Base-by-base conservation (phyloP, 108 stramenopile genomes). In the Discostella pseudostelligera region DNA sequence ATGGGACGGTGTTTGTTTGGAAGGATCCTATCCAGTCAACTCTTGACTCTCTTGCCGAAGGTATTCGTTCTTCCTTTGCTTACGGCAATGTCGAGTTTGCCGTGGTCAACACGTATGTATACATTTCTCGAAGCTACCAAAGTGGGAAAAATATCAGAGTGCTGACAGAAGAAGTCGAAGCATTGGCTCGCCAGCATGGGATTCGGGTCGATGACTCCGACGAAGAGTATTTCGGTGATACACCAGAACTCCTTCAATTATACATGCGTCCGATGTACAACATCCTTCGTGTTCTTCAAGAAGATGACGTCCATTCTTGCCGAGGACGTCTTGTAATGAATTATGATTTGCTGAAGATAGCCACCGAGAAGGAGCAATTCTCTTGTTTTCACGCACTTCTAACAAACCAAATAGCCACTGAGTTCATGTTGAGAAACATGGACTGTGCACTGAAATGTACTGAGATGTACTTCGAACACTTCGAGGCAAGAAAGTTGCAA, bases 11-110 rank as follows among this genome's bases (percentile, higher is more conserved):
- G 20, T 19, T 49, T 24, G 13, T 49, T 14, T 62, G 61, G 61
- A 62, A 49, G 25, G 61, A 64, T 2, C 62, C 63, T 16, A 54
- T 53, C 1, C 36, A 65, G 14, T 36, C 39, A 32, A 53, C 50
- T 8, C 14, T 53, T 0, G 63, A 65, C 0, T 39, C 8, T 10
- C 17, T 65, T 32, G 35, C 37, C 19, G 8, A 12, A 16, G 39
- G 62, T 14, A 17, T 13, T n/a, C 62, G 50, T 11, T 39, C 37
- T 4, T 46, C 37, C 36, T 65, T 65, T 65, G 50, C 11, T 4
- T 32, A 21, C n/a, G 63, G 50, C 20, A 54, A 54, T 20, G 50
- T 53, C 39, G 37, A 51, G 39, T 42, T 39, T 14, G 63, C 50
- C 19, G 20, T 65, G 6, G 19, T 8, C 6, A 65, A 53, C 32